Evolutionary conservation across 345 rosid species (phyloP).

Genomic region (Lepidium didymum): DNA sequence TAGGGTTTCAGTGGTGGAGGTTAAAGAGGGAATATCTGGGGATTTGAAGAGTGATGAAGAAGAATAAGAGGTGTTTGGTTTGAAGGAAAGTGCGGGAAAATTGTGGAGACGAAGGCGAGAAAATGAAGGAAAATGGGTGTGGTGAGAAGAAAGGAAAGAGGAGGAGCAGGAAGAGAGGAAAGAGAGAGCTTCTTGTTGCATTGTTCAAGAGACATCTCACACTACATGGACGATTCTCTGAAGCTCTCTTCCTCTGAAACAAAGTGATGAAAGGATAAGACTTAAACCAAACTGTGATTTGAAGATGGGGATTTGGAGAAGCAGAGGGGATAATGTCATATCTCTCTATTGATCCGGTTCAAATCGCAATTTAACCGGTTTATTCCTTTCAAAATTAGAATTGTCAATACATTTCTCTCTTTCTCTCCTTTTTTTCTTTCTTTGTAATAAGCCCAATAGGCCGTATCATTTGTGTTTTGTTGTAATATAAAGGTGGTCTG

Average conservation of each 20-base stretch:
- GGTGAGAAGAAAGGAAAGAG: constrained; percentile 20
- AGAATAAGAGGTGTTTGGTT: constrained; percentile 31
- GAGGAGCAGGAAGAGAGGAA: constrained; percentile 22
- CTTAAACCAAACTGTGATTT: constrained; percentile 3
- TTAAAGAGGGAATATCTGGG: constrained; percentile 17
- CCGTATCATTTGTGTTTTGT: not conserved
- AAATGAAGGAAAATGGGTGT: constrained; percentile 34
- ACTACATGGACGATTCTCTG: not conserved
- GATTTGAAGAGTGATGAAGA: constrained; percentile 34
- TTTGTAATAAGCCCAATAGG: not conserved
- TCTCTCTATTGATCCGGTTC: constrained; percentile 2
- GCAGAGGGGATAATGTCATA: not conserved
- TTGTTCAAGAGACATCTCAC: constrained; percentile 36
- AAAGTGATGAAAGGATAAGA: constrained; percentile 23
- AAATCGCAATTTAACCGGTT: not conserved
- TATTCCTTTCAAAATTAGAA: not conserved
- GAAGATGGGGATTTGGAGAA: constrained; percentile 9
- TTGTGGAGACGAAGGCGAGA: constrained; percentile 40
- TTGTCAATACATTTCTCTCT: not conserved
- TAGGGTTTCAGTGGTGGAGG: constrained; percentile 16
- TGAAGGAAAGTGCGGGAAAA: constrained; percentile 40
- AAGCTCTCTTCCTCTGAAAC: not conserved
- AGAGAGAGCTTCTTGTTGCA: constrained; percentile 51
- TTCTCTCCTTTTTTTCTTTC: not conserved
- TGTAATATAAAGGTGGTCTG: too few relatives aligned